A percentile compares a stretch with the other conserved stretches of the same genome.
phyloP scores from a whole-genome alignment of 345 rosid species.

The Eutrema yunnanense region DNA sequence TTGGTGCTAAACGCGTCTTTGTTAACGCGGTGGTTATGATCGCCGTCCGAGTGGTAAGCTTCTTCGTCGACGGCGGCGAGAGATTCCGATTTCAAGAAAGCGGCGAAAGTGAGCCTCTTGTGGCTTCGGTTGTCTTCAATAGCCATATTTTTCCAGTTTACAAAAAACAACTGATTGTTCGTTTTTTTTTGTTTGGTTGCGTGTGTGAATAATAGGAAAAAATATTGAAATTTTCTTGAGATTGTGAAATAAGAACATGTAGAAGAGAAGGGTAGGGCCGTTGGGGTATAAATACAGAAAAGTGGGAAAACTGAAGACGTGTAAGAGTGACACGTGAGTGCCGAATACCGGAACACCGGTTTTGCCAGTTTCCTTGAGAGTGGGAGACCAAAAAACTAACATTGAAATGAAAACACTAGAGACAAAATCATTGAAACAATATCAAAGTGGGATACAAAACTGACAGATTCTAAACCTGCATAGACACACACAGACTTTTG shows the following conservation, averaged over 20 bases:
- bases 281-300: constrained; percentile 12
- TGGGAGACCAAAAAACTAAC: neutral
- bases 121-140: constrained; percentile 8
- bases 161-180: neutral
- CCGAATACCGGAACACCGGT: neutral
- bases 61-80: constrained; percentile 24
- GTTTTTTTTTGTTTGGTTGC: neutral
- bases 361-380: neutral
- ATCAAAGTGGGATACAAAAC: too few relatives aligned
- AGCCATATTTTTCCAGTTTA: constrained; percentile 8
- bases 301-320: neutral
- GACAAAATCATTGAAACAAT: too few relatives aligned
- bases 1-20: neutral
- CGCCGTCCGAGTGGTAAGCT: constrained; percentile 26
- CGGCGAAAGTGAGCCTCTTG: constrained; percentile 42
- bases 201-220: neutral
- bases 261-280: neutral
- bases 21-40: neutral
- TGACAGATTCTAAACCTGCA: too few relatives aligned
- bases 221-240: neutral
- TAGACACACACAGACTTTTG: too few relatives aligned
- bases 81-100: constrained; percentile 35
- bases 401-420: neutral
- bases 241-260: neutral
- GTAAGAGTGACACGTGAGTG: constrained; percentile 15